phyloP scores from a whole-genome alignment of 805 yeast species.

The Torulaspora franciscae region DNA sequence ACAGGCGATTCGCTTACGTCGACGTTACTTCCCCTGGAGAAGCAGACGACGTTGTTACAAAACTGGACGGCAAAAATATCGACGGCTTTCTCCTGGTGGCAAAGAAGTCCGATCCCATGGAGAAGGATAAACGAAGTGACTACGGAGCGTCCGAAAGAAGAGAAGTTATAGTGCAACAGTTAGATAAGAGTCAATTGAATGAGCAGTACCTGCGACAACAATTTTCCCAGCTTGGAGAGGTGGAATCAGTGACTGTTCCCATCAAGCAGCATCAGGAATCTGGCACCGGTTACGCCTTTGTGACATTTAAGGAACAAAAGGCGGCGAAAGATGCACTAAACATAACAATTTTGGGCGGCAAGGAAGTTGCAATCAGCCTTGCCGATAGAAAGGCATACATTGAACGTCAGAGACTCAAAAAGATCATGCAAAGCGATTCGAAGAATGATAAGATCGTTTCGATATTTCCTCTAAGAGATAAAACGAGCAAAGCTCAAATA shows the following conservation, averaged over 20 bases:
- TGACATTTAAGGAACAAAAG: slow-evolving; percentile 42
- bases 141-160: slow-evolving; percentile 46
- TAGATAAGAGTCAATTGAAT: slow-evolving; percentile 44
- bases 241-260: slow-evolving; percentile 44
- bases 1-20: slow-evolving; percentile 69
- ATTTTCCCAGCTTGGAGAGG: slow-evolving; percentile 48
- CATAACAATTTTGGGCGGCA: slow-evolving; percentile 43
- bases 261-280: slow-evolving; percentile 21
- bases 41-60: slow-evolving; percentile 42
- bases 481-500: slow-evolving; percentile 23
- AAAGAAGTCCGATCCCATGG: slow-evolving; percentile 56
- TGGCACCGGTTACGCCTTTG: slow-evolving; percentile 65
- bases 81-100: slow-evolving; percentile 47
- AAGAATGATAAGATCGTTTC: slow-evolving; percentile 18
- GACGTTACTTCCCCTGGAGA: slow-evolving; percentile 45
- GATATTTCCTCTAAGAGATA: slow-evolving; percentile 31
- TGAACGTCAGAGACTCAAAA: slow-evolving; percentile 34
- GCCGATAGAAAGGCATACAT: slow-evolving; percentile 41
- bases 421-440: slow-evolving; percentile 21
- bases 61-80: slow-evolving; percentile 39
- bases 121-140: slow-evolving; percentile 40
- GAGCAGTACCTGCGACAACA: slow-evolving; percentile 38
- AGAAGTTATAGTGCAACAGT: slow-evolving; percentile 51
- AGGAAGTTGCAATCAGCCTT: slow-evolving; percentile 46
- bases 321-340: slow-evolving; percentile 47